A percentile compares a stretch with the other conserved stretches of the same genome.
Conservation (phyloP, 352 stramenopile genomes). For the Plasmopara viticola region DNA sequence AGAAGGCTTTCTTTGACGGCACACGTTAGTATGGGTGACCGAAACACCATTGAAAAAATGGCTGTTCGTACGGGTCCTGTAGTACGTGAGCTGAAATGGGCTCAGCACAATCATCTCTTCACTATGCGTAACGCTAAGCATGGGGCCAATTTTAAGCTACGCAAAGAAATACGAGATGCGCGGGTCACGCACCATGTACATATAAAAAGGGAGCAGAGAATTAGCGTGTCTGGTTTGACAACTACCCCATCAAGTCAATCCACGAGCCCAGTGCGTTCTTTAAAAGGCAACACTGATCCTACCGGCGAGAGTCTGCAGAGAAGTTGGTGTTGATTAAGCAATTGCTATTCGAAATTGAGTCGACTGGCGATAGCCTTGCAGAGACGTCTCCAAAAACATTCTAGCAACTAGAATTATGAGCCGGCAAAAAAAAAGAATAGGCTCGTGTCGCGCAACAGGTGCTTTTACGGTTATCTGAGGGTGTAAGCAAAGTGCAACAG, state of each 20-base stretch:
- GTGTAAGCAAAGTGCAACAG: slow-evolving; percentile 8
- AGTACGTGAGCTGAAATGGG: slow-evolving; percentile 57
- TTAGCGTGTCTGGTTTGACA: slow-evolving; percentile 23
- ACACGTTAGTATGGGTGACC: slow-evolving; percentile 46
- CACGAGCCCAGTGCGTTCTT: slow-evolving; percentile 17
- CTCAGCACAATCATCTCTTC: slow-evolving; percentile 44
- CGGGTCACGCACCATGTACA: slow-evolving; percentile 16
- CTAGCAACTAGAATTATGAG: too few relatives aligned
- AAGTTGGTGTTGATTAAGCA: not conserved
- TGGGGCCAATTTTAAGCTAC: slow-evolving; percentile 72
- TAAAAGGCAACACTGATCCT: slow-evolving; percentile 1
- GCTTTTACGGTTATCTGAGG: not conserved
- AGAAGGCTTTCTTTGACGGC: slow-evolving; percentile 58
- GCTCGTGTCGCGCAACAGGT: too few relatives aligned
- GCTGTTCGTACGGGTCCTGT: slow-evolving; percentile 52
- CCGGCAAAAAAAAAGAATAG: too few relatives aligned
- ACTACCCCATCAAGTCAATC: slow-evolving; percentile 27
- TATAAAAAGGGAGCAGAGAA: slow-evolving; percentile 14
- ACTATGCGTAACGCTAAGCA: slow-evolving; percentile 47
- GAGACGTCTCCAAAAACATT: too few relatives aligned
- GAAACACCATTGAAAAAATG: slow-evolving; percentile 42
- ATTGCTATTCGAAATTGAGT: not conserved
- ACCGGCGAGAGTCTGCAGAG: not conserved
- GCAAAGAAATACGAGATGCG: slow-evolving; percentile 48
- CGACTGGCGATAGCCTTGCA: too few relatives aligned